phyloP scores from a whole-genome alignment of 768 basidiomycete genomes.

The Dendrothele bispora region DNA sequence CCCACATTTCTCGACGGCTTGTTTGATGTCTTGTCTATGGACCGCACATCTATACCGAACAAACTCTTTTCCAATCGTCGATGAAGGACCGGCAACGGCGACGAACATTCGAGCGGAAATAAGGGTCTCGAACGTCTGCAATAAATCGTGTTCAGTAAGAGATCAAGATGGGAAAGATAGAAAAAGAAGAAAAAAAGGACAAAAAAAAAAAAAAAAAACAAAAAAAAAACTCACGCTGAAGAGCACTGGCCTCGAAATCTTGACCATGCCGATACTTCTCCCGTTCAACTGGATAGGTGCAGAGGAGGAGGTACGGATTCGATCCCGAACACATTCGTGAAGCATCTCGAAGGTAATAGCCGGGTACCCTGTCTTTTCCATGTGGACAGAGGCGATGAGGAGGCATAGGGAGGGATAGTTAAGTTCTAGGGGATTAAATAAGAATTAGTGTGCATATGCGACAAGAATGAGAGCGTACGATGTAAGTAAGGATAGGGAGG shows the following conservation, averaged over 20 bases:
- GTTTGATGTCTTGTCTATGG: conserved; percentile 65
- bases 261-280: conserved; percentile 73
- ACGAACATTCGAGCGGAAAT: conserved; percentile 56
- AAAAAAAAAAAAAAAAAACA: background rate
- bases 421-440: conserved; percentile 43
- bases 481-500: conserved; percentile 50
- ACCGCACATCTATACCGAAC: conserved; percentile 70
- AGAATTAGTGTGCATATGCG: background rate
- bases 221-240: conserved; percentile 51
- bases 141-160: too few relatives aligned
- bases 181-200: conserved; percentile 2
- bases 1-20: conserved; percentile 61
- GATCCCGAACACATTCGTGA: conserved; percentile 73
- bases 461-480: conserved; percentile 37
- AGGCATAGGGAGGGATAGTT: conserved; percentile 81
- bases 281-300: conserved; percentile 78
- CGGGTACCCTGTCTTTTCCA: conserved; percentile 72
- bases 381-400: conserved; percentile 82
- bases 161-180: too few relatives aligned
- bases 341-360: conserved; percentile 92
- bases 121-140: conserved; percentile 83
- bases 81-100: conserved; percentile 45
- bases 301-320: conserved; percentile 67
- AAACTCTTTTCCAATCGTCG: conserved; percentile 64
- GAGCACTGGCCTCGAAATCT: conserved; percentile 63